A percentile compares a stretch with the other conserved stretches of the same genome.
Conservation (phyloP, 805 yeast species). For the Saccharomyces mikatae region DNA sequence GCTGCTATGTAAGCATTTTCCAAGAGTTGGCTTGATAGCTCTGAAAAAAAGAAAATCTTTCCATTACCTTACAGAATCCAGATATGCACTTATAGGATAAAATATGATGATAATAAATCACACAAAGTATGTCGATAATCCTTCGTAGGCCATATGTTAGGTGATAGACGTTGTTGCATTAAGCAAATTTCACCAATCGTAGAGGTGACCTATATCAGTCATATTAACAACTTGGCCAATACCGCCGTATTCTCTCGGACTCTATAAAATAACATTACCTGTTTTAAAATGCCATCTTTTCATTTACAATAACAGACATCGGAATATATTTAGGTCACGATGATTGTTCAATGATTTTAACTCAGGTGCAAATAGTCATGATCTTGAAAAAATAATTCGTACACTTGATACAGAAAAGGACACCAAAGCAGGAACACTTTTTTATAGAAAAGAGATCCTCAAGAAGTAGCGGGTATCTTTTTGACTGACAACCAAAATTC, state of each 20-base stretch:
- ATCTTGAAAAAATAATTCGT: neutral
- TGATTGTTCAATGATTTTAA: neutral
- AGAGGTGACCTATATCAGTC: neutral
- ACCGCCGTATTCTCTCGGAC: neutral
- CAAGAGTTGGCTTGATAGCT: no score
- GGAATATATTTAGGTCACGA: neutral
- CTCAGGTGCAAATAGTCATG: neutral
- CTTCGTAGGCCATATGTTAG: no score
- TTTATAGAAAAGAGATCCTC: neutral
- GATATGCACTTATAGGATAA: no score
- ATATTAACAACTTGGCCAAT: no score
- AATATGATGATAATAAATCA: no score
- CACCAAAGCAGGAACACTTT: neutral
- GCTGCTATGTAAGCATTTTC: no score
- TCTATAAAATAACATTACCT: no score
- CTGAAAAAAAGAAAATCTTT: no score
- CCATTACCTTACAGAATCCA: no score
- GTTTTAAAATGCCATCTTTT: neutral
- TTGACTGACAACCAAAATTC: neutral
- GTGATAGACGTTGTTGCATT: no score
- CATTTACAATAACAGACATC: neutral
- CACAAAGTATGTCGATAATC: no score
- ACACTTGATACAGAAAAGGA: neutral
- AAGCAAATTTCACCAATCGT: no score
- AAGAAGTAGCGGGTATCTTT: neutral